Base-by-base conservation (phyloP, 139 green algal species). In the Gonium pectorale region DNA sequence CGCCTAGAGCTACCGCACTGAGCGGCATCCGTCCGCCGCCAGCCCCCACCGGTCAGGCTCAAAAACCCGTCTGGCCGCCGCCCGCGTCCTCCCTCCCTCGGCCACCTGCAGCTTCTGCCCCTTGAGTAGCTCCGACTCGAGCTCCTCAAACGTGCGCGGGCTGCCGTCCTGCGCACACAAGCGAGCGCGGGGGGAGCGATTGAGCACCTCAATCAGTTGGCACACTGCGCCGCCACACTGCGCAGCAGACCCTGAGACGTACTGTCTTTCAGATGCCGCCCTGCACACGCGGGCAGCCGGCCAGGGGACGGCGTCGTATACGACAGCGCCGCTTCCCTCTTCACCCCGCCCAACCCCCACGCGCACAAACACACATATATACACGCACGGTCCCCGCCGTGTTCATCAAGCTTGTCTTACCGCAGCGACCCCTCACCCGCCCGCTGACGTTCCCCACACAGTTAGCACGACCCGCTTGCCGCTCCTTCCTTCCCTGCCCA, bases 101-200 rank as follows among this genome's bases (percentile, higher is more conserved):
- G n/a, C n/a, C 31, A 91, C 91, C 85, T 96, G 93, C 72, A 97
- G 93, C 90, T 96, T 96, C 91, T 97, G 94, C 1, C 94, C 94
- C 35, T 87, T 86, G 49, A 97, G 90, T 86, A 97, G 86, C 51
- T 90, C 75, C 13, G 63, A 63, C 90, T 95, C 94, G 33, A 96
- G 87, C 44, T 90, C 82, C 5, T 91, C 89, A 66, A 95, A 95
- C 0, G 60, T 88, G 38, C 51, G 68, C 0, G 87, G 86, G 2
- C 49, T 46, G 38, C 87, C 90, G 7, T 66, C 69, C 78, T 89
- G 69, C 4, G 64, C 9, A 71, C 4, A 49, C 64, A 29, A 49
- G 35, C 35, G 5, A 49, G 35, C 8, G 35, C 35, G 5, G 29
- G 35, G 35, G 64, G 31, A 68, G 31, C 9, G 31, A 17, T 17